Percentiles rank a stretch among this genome's conserved stretches.
Conservation (phyloP, 1,284 basidiomycete species). For the Stygiomarasmius scandens region DNA sequence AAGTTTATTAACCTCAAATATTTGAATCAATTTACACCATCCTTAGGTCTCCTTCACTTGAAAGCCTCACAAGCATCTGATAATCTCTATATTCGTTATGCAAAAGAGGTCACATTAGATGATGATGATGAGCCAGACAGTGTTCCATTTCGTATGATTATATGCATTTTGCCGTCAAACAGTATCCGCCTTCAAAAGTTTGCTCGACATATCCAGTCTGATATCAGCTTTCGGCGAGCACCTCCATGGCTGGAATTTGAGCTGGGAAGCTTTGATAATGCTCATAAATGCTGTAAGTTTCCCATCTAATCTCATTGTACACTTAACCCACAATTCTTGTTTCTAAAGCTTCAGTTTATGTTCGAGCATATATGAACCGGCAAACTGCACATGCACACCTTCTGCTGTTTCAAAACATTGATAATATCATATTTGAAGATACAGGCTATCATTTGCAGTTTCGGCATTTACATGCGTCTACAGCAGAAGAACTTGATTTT, state of each 20-base stretch:
- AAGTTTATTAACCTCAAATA: background rate
- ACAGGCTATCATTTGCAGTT: conserved; percentile 15
- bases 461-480: conserved; percentile 10
- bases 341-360: conserved; percentile 4
- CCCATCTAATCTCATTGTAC: background rate
- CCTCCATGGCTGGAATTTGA: conserved; percentile 23
- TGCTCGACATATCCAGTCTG: conserved; percentile 23
- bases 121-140: background rate
- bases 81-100: conserved; percentile 1
- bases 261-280: conserved; percentile 14
- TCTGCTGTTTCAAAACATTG: conserved; percentile 11
- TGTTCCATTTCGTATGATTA: background rate
- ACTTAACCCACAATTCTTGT: background rate
- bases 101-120: background rate
- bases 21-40: background rate
- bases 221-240: conserved; percentile 22
- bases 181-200: conserved; percentile 14
- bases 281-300: conserved; percentile 19
- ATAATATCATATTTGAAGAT: conserved; percentile 18
- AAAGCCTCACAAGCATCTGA: background rate
- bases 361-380: conserved; percentile 14
- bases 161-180: conserved; percentile 17
- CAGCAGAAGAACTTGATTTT: conserved; percentile 3
- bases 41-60: conserved; percentile 3
- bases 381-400: conserved; percentile 18